These are phyloP conservation scores for Salix arbutifolia DNA, from an alignment of 345 rosid genomes.

Conservation along the genomic window DNA sequence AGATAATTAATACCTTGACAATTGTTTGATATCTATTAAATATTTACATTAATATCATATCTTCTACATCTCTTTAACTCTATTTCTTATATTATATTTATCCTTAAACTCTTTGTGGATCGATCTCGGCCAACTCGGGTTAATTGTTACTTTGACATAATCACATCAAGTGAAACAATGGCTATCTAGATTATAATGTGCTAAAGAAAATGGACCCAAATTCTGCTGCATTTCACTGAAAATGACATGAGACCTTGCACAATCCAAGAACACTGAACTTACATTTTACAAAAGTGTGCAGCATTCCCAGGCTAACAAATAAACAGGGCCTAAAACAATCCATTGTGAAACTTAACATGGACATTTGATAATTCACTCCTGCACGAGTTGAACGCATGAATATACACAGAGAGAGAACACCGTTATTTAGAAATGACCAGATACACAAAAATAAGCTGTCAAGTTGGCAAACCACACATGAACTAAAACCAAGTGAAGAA, in stretches of 20 bases:
- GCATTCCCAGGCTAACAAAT: not conserved
- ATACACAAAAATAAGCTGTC: not conserved
- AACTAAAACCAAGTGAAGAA: not conserved
- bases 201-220: not conserved
- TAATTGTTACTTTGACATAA: no score
- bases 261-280: not conserved
- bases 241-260: not conserved
- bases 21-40: no score
- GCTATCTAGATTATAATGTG: not conserved
- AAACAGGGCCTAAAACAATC: not conserved
- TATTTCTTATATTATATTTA: no score
- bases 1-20: no score
- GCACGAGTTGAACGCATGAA: not conserved
- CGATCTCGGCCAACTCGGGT: no score
- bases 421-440: not conserved
- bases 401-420: not conserved
- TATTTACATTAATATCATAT: no score
- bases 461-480: not conserved
- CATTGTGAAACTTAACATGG: not conserved
- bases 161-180: not conserved
- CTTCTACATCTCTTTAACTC: no score
- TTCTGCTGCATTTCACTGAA: not conserved
- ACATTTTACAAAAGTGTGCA: not conserved
- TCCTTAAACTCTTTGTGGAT: no score
- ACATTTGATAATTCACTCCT: not conserved